Percentiles rank a stretch among this genome's conserved stretches.
Evolutionary conservation across 129 eudicot genomes (phyloP).

Genomic region (Artemisia annua): DNA sequence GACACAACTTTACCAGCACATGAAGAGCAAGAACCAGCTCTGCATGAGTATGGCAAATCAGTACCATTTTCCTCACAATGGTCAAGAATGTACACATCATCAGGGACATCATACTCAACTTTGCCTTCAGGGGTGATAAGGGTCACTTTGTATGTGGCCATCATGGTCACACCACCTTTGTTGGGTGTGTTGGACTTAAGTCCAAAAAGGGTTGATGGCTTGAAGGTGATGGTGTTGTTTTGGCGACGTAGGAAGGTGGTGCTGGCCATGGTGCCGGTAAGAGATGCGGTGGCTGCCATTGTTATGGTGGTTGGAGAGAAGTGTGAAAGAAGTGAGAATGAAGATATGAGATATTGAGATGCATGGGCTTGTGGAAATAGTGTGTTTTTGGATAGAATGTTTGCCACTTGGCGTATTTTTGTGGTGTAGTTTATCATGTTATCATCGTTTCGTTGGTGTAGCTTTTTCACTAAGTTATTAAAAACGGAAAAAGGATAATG

Average conservation of each 20-base stretch:
- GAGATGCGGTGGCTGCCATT: conserved; percentile 44
- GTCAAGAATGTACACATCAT: conserved; percentile 62
- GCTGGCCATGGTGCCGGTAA: conserved; percentile 39
- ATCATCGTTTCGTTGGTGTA: conserved; percentile 27
- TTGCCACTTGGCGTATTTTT: conserved; percentile 51
- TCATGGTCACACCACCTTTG: conserved; percentile 41
- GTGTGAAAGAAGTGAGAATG: conserved; percentile 10
- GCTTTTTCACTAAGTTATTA: background rate
- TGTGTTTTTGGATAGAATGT: conserved; percentile 36
- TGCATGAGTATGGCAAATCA: conserved; percentile 80
- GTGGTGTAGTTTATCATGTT: conserved; percentile 47
- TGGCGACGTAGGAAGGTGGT: conserved; percentile 46
- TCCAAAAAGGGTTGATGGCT: conserved; percentile 33
- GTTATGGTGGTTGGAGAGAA: conserved; percentile 13
- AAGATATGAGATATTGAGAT: conserved; percentile 12
- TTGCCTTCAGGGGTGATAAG: conserved; percentile 66
- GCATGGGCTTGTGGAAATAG: conserved; percentile 49
- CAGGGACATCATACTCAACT: conserved; percentile 44
- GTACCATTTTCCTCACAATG: conserved; percentile 53
- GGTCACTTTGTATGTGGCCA: conserved; percentile 68
- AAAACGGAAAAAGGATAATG: no score
- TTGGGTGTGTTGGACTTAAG: conserved; percentile 18
- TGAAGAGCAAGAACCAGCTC: conserved; percentile 84
- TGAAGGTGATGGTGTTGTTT: conserved; percentile 25
- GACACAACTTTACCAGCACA: conserved; percentile 64